Conservation (phyloP, 805 yeast genomes). For the Ogataea glucozyma region DNA sequence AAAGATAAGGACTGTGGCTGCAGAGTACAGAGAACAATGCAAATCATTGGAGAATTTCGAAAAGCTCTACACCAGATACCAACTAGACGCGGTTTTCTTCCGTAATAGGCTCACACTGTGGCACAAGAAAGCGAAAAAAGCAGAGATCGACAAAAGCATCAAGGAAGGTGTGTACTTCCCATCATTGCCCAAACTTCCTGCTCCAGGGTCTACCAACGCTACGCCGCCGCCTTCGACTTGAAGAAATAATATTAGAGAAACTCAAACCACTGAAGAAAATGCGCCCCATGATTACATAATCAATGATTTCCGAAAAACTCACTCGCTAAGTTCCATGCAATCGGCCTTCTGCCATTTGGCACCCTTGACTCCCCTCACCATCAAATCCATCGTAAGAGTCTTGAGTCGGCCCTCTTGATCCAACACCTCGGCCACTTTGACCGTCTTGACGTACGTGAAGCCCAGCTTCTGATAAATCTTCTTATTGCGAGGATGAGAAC, state of each 20-base stretch:
- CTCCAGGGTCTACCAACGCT: too few relatives aligned
- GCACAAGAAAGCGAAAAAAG: conserved; percentile 36
- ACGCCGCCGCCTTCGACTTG: too few relatives aligned
- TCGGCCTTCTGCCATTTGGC: conserved; percentile 34
- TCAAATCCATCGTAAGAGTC: conserved; percentile 37
- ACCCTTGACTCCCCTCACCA: conserved; percentile 42
- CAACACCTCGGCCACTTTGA: conserved; percentile 35
- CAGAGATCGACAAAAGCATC: conserved; percentile 35
- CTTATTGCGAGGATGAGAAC: conserved; percentile 55
- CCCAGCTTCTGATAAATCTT: conserved; percentile 56
- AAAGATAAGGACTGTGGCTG: conserved; percentile 11
- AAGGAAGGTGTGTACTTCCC: conserved; percentile 44
- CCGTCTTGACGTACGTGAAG: conserved; percentile 41
- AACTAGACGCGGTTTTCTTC: conserved; percentile 43
- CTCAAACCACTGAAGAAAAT: too few relatives aligned
- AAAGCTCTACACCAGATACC: conserved; percentile 39
- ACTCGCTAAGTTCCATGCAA: conserved; percentile 2
- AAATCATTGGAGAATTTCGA: conserved; percentile 24
- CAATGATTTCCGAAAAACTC: neutral
- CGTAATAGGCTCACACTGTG: conserved; percentile 40
- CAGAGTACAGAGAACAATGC: conserved; percentile 11
- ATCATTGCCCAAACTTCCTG: conserved; percentile 3
- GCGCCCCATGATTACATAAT: neutral
- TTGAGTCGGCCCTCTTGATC: conserved; percentile 29
- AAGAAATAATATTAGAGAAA: too few relatives aligned